Conservation (phyloP, 768 basidiomycete genomes). For the Rhizopogon salebrosus region DNA sequence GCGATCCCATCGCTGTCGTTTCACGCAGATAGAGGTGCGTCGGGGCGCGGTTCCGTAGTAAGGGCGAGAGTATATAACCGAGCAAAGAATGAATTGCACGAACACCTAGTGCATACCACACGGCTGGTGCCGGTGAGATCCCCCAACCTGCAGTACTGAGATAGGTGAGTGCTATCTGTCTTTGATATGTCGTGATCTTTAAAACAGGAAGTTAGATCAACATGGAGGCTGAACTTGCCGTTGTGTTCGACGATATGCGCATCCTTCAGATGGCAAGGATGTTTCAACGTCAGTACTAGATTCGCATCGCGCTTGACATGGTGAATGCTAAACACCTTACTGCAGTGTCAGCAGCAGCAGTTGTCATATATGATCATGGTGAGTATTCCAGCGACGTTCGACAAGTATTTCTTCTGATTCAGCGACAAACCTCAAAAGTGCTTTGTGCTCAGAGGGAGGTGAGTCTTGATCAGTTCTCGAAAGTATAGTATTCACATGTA, state of each 20-base stretch:
- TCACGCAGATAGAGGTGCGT: neutral
- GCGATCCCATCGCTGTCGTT: too few species aligned
- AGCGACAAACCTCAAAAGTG: neutral
- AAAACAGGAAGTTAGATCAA: neutral
- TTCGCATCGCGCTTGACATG: neutral
- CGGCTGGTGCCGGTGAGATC: neutral
- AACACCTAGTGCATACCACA: neutral
- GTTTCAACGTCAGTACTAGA: constrained; percentile 2
- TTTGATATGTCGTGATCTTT: neutral
- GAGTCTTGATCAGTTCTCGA: neutral
- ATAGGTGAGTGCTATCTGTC: neutral
- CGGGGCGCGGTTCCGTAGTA: neutral
- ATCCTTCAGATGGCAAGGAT: constrained; percentile 5
- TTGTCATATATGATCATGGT: constrained; percentile 7
- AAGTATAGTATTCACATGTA: neutral
- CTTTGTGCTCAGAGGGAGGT: constrained; percentile 1
- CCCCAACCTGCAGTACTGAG: neutral
- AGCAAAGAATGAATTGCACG: neutral
- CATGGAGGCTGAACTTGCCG: constrained; percentile 4
- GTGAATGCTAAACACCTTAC: neutral
- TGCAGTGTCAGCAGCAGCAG: constrained; percentile 1
- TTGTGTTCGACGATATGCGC: neutral
- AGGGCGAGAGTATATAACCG: neutral
- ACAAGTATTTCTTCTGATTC: neutral
- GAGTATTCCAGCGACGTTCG: neutral